Conservation (phyloP, 116 monocot species). For the Posidonia oceanica region DNA sequence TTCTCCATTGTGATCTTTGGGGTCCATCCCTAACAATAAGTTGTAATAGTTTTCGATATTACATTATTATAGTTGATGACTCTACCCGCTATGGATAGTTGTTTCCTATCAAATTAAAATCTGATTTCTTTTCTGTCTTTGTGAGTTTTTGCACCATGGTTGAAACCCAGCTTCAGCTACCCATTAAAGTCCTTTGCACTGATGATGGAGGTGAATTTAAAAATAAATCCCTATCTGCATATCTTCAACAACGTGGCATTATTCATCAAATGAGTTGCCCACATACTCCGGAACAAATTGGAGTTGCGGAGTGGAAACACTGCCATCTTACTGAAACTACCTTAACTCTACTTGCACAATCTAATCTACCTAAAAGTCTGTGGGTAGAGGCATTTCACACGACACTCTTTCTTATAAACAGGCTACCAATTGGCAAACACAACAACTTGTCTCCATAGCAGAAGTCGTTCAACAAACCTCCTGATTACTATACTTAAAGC, state of each 20-base stretch:
- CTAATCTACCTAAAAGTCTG: neutral
- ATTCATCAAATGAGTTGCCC: neutral
- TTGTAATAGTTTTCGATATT: neutral
- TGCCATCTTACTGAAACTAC: slow-evolving; percentile 1
- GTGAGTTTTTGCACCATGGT: neutral
- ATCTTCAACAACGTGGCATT: neutral
- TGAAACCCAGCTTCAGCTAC: neutral
- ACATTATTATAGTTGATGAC: neutral
- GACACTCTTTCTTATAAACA: neutral
- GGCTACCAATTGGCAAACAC: neutral
- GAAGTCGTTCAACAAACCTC: neutral
- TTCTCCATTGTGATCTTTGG: neutral
- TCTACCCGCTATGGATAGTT: neutral
- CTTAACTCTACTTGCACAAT: neutral
- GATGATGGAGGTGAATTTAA: neutral
- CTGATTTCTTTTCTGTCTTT: neutral
- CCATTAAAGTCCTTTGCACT: neutral
- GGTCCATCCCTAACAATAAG: neutral
- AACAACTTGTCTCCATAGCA: neutral
- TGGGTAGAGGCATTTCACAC: neutral
- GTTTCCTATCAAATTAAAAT: neutral
- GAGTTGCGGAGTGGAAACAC: neutral
- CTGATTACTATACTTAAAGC: neutral
- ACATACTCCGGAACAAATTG: slow-evolving; percentile 2
- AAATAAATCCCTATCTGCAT: neutral